These are phyloP conservation scores for Gymnopus androsaceus DNA, from an alignment of 1,284 basidiomycete species.

Conservation along the genomic window DNA sequence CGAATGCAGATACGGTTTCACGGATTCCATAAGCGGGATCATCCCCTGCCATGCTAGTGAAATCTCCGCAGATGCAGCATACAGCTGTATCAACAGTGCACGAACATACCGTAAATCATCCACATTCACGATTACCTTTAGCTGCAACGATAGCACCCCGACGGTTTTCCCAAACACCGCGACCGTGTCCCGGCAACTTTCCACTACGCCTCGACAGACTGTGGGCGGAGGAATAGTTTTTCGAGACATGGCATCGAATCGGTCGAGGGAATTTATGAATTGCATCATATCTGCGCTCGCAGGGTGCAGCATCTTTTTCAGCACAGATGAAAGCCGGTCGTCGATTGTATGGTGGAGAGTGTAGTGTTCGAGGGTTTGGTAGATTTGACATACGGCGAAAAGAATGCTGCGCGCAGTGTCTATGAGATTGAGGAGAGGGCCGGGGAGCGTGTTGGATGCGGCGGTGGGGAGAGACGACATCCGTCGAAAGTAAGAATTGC, in stretches of 20 bases:
- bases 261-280: conserved; percentile 88
- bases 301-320: conserved; percentile 84
- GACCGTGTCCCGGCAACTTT: conserved; percentile 85
- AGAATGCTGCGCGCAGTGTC: conserved; percentile 91
- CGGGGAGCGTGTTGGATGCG: conserved; percentile 71
- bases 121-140: conserved; percentile 73
- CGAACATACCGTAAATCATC: conserved; percentile 89
- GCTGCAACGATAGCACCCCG: conserved; percentile 79
- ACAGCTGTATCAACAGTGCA: conserved; percentile 86
- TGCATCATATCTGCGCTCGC: conserved; percentile 82
- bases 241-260: conserved; percentile 85
- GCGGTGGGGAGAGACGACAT: conserved; percentile 74
- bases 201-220: conserved; percentile 80
- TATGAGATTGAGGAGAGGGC: conserved; percentile 72
- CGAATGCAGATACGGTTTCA: conserved; percentile 64
- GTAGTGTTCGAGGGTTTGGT: conserved; percentile 89
- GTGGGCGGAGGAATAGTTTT: conserved; percentile 68
- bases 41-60: conserved; percentile 84
- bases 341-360: conserved; percentile 78
- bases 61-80: conserved; percentile 90
- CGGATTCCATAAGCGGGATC: conserved; percentile 70
- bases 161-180: conserved; percentile 87
- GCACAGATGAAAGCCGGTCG: conserved; percentile 81
- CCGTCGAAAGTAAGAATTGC: conserved; percentile 92
- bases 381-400: conserved; percentile 91